A percentile compares a stretch with the other conserved stretches of the same genome.
These are phyloP conservation scores for Yamadazyma sp. DNA, from an alignment of 1,139 yeast species.

Conservation along the genomic window DNA sequence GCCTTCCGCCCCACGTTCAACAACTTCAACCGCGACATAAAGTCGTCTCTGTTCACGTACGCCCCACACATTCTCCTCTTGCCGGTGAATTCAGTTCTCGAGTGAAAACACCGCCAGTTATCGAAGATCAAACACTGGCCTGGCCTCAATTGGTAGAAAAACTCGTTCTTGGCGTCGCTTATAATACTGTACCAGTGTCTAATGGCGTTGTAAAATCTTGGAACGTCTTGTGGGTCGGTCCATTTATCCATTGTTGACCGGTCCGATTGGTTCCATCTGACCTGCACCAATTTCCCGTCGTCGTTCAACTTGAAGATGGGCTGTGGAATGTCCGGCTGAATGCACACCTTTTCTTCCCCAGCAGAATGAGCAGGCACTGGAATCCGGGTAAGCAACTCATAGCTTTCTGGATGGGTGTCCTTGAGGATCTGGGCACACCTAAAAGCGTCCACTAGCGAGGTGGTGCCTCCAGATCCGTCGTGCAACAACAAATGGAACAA, in stretches of 20 bases:
- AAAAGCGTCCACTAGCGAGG: constrained; percentile 71
- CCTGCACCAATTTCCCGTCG: constrained; percentile 58
- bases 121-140: constrained; percentile 73
- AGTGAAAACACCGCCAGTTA: constrained; percentile 77
- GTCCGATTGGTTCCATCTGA: constrained; percentile 77
- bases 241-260: constrained; percentile 65
- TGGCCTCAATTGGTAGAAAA: constrained; percentile 59
- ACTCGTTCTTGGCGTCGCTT: constrained; percentile 51
- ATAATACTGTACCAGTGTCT: constrained; percentile 58
- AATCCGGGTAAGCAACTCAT: constrained; percentile 49
- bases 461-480: constrained; percentile 73
- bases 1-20: constrained; percentile 53
- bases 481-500: constrained; percentile 66
- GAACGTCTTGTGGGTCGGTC: constrained; percentile 54
- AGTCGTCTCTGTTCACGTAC: constrained; percentile 70
- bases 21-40: constrained; percentile 54
- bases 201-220: constrained; percentile 60
- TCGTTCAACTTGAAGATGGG: constrained; percentile 63
- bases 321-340: constrained; percentile 59
- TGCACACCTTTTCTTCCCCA: constrained; percentile 68
- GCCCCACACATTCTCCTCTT: constrained; percentile 78
- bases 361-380: constrained; percentile 77
- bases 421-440: constrained; percentile 56
- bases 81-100: constrained; percentile 70
- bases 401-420: constrained; percentile 52